Evolutionary conservation across 257 asterid genomes (phyloP).

Genomic region (Penstemon eatonii): DNA sequence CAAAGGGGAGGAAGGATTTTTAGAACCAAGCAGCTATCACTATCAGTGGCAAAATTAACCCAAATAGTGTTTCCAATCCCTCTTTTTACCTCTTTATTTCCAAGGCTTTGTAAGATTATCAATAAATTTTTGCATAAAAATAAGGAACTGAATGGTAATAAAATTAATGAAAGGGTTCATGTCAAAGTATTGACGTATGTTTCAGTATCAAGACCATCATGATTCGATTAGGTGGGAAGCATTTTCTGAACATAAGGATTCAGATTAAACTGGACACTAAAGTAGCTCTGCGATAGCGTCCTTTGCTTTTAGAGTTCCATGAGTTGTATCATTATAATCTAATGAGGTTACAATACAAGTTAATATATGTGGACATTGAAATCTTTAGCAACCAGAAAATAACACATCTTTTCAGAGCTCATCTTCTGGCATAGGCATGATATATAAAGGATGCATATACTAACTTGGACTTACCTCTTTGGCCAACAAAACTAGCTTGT

Average conservation of each 20-base stretch:
- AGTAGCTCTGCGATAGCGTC: background rate
- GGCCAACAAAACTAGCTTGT: constrained; percentile 96
- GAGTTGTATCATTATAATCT: background rate
- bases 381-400: background rate
- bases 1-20: too few relatives aligned
- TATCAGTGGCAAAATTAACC: too few relatives aligned
- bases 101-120: too few relatives aligned
- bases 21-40: too few relatives aligned
- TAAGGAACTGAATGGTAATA: background rate
- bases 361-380: background rate
- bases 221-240: background rate
- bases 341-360: constrained; percentile 7
- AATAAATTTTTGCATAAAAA: background rate
- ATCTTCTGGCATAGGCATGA: constrained; percentile 20
- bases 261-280: background rate
- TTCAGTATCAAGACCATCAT: background rate
- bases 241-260: background rate
- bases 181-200: background rate
- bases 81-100: too few relatives aligned
- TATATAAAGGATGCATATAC: constrained; percentile 13
- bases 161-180: background rate
- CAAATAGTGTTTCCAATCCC: too few relatives aligned
- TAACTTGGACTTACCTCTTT: constrained; percentile 59
- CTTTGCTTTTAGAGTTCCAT: constrained; percentile 10
- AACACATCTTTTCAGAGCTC: background rate